Base-by-base conservation (phyloP, 78 protist species). In the Salpingoeca rosetta region DNA sequence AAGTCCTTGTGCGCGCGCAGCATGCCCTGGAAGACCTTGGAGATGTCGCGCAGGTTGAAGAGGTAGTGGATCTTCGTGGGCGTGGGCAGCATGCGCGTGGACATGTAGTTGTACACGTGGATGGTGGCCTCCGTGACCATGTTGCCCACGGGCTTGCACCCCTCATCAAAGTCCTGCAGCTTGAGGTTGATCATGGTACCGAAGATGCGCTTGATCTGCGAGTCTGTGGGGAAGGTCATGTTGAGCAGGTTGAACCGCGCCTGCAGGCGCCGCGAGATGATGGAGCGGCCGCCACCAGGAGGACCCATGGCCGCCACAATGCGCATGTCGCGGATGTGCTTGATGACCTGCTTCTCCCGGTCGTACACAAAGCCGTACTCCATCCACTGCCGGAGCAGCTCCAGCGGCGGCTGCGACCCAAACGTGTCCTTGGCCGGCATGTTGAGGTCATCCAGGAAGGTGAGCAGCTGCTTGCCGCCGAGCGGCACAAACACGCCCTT, bases 351-450 rank as follows among this genome's bases (percentile, higher is more conserved):
- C 77, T 82, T 86, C 36, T 39, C 36, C 0, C 93, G 90, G 87
- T 94, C 94, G 87, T 92, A 95, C 95, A 94, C 92, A 85, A 93
- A 92, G 0, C 89, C 90, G 81, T 92, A 90, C 77, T 93, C 95
- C 77, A 93, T 80, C 93, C 87, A 88, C 83, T 89, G 95, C 39
- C 93, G 45, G 35, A 94, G 86, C 28, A 94, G 86, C 89, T 92
- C 95, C 39, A 94, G 85, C 28, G 97, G 96, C 37, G 96, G 94
- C 84, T 92, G 95, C 22, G 93, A 57, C 37, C 95, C 95, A 51
- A 86, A 94, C 45, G 72, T 82, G 45, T 94, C 95, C 85, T 90
- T 91, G 36, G 65, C 83, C 1, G 97, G 97, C 93, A 94, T 89
- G 88, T 94, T 94, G 80, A 94, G 72, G 81, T 94, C 97, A 82